phyloP scores from a whole-genome alignment of 768 basidiomycete species.

The Boletus reticulatus region DNA sequence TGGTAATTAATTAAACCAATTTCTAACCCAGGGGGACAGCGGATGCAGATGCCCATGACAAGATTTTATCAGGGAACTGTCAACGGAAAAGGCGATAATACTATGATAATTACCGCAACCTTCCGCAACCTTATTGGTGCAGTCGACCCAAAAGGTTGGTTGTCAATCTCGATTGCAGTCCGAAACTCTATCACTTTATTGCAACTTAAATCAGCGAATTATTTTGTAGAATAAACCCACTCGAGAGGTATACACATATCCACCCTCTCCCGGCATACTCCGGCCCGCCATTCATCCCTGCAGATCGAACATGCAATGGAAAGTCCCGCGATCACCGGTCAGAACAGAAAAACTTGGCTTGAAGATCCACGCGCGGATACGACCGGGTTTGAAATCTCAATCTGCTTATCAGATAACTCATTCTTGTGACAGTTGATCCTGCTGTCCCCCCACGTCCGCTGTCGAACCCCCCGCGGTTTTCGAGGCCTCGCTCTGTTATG shows the following conservation, averaged over 20 bases:
- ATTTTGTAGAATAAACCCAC: not conserved
- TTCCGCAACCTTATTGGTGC: constrained; percentile 37
- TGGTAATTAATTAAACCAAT: constrained; percentile 40
- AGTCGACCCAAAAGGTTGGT: constrained; percentile 39
- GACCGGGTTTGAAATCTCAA: not conserved
- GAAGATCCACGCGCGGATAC: not conserved
- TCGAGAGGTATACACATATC: not conserved
- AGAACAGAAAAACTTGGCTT: not conserved
- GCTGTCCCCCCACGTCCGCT: not conserved
- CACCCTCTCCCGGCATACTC: constrained; percentile 8
- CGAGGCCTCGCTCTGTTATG: not conserved
- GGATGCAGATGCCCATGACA: constrained; percentile 11
- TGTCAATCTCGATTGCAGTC: constrained; percentile 42
- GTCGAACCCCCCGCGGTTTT: not conserved
- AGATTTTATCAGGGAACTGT: constrained; percentile 29
- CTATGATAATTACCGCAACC: constrained; percentile 26
- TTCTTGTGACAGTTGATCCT: constrained; percentile 2
- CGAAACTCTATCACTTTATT: constrained; percentile 55
- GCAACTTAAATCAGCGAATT: constrained; percentile 39
- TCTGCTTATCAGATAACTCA: constrained; percentile 15
- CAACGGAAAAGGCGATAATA: constrained; percentile 20
- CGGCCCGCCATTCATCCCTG: constrained; percentile 3
- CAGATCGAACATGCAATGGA: constrained; percentile 17
- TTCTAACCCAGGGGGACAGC: constrained; percentile 22
- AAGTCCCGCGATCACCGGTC: constrained; percentile 25